These are phyloP conservation scores for Aspergillus sp. DNA, from an alignment of 2,329 filamentous ascomycete species.

Conservation along the genomic window DNA sequence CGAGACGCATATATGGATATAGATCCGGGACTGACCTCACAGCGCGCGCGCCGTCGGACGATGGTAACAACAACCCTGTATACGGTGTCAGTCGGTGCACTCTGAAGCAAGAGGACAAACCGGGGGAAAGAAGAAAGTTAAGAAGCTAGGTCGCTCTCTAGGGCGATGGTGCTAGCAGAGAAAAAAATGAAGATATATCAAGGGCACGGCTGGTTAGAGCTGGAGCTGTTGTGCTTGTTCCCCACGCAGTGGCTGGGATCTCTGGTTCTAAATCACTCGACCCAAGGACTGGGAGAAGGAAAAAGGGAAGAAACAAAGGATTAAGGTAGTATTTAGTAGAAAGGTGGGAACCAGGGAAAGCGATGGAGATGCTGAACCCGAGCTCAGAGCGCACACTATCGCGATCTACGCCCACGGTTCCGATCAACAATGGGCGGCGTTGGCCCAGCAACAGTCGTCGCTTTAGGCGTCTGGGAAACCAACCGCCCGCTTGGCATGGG, in stretches of 20 bases:
- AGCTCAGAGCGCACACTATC: constrained; percentile 12
- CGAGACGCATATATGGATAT: neutral
- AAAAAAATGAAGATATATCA: too few species aligned
- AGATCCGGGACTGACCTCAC: constrained; percentile 56
- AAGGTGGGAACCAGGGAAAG: constrained; percentile 25
- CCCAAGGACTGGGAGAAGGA: constrained; percentile 6
- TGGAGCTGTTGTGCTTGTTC: neutral
- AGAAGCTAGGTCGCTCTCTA: constrained; percentile 3
- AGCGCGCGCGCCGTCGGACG: constrained; percentile 75
- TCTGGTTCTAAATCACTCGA: constrained; percentile 2
- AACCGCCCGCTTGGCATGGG: constrained; percentile 17
- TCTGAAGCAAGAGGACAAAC: constrained; percentile 31
- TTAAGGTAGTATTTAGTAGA: constrained; percentile 20
- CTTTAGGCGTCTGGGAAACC: constrained; percentile 27
- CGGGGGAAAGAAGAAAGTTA: constrained; percentile 9
- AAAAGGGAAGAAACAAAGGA: constrained; percentile 18
- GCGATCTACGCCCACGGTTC: constrained; percentile 29
- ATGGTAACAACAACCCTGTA: constrained; percentile 55
- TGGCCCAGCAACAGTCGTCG: constrained; percentile 31
- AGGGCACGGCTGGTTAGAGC: neutral
- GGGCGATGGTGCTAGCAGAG: constrained; percentile 12
- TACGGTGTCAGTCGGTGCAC: constrained; percentile 43
- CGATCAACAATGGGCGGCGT: constrained; percentile 35
- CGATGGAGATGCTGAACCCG: constrained; percentile 17
- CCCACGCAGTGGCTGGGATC: neutral